A percentile compares a stretch with the other conserved stretches of the same genome.
Evolutionary conservation across 1,284 basidiomycete species (phyloP).

Genomic region (Pyrrhoderma noxium): DNA sequence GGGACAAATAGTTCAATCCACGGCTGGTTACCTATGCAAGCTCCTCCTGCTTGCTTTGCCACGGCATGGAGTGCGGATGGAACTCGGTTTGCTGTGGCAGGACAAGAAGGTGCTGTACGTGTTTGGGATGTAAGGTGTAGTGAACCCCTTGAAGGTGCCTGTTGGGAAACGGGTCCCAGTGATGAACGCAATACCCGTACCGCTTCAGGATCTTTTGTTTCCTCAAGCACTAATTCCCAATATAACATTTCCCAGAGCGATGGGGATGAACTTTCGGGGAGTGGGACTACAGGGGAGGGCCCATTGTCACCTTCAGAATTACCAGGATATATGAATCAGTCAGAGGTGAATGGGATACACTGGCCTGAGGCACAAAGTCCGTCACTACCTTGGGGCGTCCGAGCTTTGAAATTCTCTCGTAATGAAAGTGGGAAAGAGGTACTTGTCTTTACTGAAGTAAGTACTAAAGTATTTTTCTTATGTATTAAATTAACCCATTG

Average conservation of each 20-base stretch:
- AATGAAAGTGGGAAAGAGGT: conserved; percentile 50
- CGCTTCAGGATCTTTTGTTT: no score
- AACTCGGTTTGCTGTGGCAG: conserved; percentile 77
- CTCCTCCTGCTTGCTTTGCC: conserved; percentile 45
- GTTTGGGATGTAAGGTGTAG: conserved; percentile 74
- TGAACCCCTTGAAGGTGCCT: conserved; percentile 48
- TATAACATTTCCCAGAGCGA: conserved; percentile 5
- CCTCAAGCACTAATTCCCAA: no score
- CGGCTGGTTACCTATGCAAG: no score
- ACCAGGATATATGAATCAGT: no score
- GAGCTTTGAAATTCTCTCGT: conserved; percentile 70
- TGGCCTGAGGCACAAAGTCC: background rate
- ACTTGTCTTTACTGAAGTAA: conserved; percentile 79
- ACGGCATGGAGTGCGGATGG: conserved; percentile 78
- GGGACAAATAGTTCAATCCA: no score
- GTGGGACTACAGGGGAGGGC: background rate
- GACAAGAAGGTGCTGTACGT: conserved; percentile 77
- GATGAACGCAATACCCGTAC: conserved; percentile 1
- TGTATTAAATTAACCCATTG: background rate
- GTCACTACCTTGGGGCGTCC: conserved; percentile 70
- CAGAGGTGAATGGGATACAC: background rate
- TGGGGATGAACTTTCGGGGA: background rate
- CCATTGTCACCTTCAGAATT: no score
- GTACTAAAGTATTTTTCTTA: conserved; percentile 21
- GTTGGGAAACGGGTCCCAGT: conserved; percentile 14